Base-by-base conservation (phyloP, 371 early-diverging fungal species). In the Basidiobolus heterosporus region DNA sequence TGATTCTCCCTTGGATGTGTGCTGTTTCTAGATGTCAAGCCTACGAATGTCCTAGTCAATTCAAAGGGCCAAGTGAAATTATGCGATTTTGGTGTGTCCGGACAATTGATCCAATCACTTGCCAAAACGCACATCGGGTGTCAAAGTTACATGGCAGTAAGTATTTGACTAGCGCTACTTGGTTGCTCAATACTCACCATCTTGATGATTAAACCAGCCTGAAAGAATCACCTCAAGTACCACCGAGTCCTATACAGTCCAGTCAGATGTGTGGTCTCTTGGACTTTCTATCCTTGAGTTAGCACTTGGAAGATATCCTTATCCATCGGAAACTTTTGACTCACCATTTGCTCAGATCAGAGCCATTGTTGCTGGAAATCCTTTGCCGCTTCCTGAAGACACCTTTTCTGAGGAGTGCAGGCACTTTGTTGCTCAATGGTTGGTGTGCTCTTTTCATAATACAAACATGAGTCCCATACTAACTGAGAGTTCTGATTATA, bases 111-210 rank as follows among this genome's bases (percentile, higher is more conserved):
- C 36, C 78, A 82, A 61, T 89, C 89, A 13, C 61, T 89, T 57
- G 94, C 91, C 38, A 89, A 85, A 62, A 93, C 94, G 1, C 83
- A 89, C 51, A 83, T 90, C 50, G 94, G 91, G 1, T 88, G 90
- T 59, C 90, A 90, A 61, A 82, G 83, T 57, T 93, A 91, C 56
- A 90, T 93, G 91, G 89, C 91, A 8, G 84, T 83, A 74, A 59
- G 69, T 61, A 20, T 43, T 45, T 38, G 13, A 17, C 41, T 18
- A 36, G n/a, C 24, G 19, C 36, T 21, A 38, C 18, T 21, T 15
- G 44, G 21, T 38, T 35, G 15, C 1, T 35, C 36, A 14, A 41
- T 35, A 37, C 11, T 36, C 9, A 17, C 14, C n/a, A 14, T 35
- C 22, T 17, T n/a, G n/a, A n/a, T n/a, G n/a, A n/a, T n/a, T n/a